Base-by-base conservation (phyloP, 2,329 filamentous ascomycete genomes). In the Verticillium isaacii region DNA sequence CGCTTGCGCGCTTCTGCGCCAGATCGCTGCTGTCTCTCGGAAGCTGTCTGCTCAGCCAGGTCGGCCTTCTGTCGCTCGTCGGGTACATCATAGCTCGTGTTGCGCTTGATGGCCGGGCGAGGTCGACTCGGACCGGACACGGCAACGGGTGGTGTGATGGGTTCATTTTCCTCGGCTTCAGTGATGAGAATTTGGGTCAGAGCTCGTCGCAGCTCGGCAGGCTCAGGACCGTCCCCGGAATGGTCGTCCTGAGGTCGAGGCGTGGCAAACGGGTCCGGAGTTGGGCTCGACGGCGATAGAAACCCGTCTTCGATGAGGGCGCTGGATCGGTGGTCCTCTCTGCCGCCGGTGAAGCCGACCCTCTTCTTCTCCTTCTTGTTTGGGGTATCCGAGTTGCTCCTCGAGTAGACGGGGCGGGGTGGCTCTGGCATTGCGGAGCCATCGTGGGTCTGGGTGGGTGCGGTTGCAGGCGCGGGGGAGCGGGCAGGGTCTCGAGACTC, bases 61-160 rank as follows among this genome's bases (percentile, higher is more conserved):
- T 78, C 77, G 32, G 77, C 77, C 64, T 70, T 72, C 63, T 78
- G 71, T 11, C 74, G 69, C 67, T 78, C 77, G 65, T 73, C 70
- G 1, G 75, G 75, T 14, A 68, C 75, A 61, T 78, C 74, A 61
- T 78, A 78, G 65, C 77, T 78, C 52, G 77, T 78, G 65, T 78
- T 78, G 50, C 77, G 74, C 64, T 76, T 71, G n/a, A 78, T 66
- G 12, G 73, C 77, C 29, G 77, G 77, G 52, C 75, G 72, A 12
- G 75, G 75, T 9, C 55, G 66, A 60, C 64, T 12, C 57, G 59
- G 56, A 32, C 54, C 58, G 39, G 34, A 45, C 59, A 36, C 37
- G 34, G 58, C 39, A n/a, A 29, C 56, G 56, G n/a, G 57, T 36
- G 9, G 19, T 39, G 23, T 14, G 45, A 32, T 3, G 8, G 37